Evolutionary conservation across 768 basidiomycete genomes (phyloP).

Genomic region (Lactifluus hygrophoroides): DNA sequence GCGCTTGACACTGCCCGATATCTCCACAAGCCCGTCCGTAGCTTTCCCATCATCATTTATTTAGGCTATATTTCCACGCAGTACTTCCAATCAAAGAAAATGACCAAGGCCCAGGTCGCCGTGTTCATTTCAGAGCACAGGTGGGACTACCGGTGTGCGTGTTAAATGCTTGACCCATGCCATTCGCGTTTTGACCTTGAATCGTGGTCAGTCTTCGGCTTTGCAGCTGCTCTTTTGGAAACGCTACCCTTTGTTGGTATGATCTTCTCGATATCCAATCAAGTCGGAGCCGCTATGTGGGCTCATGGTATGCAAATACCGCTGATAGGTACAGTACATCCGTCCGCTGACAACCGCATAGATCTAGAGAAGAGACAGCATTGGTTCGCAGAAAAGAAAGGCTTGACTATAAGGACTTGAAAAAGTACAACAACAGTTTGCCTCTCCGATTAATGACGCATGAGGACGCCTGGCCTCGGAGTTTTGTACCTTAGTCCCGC

Average conservation of each 20-base stretch:
- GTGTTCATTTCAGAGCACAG: conserved; percentile 84
- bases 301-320: conserved; percentile 48
- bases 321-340: not conserved
- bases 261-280: conserved; percentile 76
- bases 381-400: conserved; percentile 32
- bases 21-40: conserved; percentile 58
- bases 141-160: conserved; percentile 75
- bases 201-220: conserved; percentile 61
- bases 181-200: not conserved
- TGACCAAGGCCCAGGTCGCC: conserved; percentile 60
- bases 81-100: conserved; percentile 82
- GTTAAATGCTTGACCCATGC: not conserved
- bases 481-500: no score
- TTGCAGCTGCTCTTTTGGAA: conserved; percentile 74
- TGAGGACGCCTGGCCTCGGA: no score
- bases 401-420: no score
- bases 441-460: no score
- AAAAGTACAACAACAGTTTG: no score
- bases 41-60: not conserved
- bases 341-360: conserved; percentile 20
- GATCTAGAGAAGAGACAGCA: conserved; percentile 57
- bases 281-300: conserved; percentile 94
- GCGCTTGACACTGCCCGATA: conserved; percentile 57
- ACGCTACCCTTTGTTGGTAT: conserved; percentile 74
- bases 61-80: conserved; percentile 26